Conservation (phyloP, 1,284 basidiomycete species). For the Irpex rosettiformis region DNA sequence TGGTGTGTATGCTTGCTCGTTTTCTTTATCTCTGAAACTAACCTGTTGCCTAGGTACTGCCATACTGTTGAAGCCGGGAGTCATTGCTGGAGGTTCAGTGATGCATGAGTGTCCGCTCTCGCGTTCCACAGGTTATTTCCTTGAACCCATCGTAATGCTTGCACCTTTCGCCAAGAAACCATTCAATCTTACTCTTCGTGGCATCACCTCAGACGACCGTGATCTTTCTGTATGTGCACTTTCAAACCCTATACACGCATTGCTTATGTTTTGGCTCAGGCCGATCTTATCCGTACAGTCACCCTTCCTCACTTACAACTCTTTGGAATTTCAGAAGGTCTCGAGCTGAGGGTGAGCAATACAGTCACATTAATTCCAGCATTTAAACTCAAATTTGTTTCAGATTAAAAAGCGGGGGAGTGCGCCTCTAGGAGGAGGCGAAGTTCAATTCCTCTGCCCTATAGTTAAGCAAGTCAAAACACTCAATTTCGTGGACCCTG, state of each 20-base stretch:
- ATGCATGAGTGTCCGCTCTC: constrained; percentile 87
- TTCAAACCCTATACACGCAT: constrained; percentile 8
- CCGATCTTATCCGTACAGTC: constrained; percentile 89
- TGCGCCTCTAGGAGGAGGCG: constrained; percentile 90
- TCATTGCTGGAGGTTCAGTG: constrained; percentile 82
- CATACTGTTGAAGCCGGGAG: constrained; percentile 87
- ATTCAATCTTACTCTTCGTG: constrained; percentile 76
- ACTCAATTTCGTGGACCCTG: constrained; percentile 87
- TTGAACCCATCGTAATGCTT: constrained; percentile 88
- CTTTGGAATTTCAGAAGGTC: constrained; percentile 84
- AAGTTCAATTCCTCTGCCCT: constrained; percentile 92
- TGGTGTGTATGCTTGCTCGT: constrained; percentile 44
- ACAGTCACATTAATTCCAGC: constrained; percentile 4
- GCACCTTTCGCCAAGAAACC: constrained; percentile 94
- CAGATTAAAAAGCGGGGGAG: constrained; percentile 93
- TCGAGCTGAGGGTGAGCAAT: constrained; percentile 74
- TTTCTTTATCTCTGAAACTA: not conserved
- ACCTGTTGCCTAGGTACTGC: constrained; percentile 72
- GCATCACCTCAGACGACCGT: constrained; percentile 87
- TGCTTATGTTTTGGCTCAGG: constrained; percentile 41
- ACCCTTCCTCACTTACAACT: constrained; percentile 89
- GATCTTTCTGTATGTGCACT: constrained; percentile 75
- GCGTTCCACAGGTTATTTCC: constrained; percentile 89
- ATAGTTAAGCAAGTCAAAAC: constrained; percentile 88
- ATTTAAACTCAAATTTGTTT: constrained; percentile 2